A percentile compares a stretch with the other conserved stretches of the same genome.
phyloP scores from a whole-genome alignment of 768 basidiomycete species.

The Candolleomyces aberdarensis region DNA sequence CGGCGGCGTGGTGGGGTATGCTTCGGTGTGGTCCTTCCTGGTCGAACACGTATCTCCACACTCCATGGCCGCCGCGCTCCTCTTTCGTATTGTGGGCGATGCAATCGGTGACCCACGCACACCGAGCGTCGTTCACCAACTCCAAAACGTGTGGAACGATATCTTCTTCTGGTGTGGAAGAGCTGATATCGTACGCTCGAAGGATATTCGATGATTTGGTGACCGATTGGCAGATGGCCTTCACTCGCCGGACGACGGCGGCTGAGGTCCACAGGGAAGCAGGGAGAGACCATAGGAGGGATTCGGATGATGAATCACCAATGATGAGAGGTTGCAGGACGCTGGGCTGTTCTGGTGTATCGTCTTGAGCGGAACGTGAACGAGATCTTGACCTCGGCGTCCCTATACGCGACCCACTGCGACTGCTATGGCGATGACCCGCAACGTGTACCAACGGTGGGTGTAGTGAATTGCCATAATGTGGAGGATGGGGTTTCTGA shows the following conservation, averaged over 20 bases:
- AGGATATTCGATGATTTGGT: constrained; percentile 57
- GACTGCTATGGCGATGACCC: constrained; percentile 4
- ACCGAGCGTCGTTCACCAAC: constrained; percentile 68
- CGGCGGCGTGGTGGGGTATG: constrained; percentile 66
- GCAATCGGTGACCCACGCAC: constrained; percentile 77
- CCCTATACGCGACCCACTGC: constrained; percentile 18
- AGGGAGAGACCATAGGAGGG: constrained; percentile 57
- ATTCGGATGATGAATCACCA: constrained; percentile 67
- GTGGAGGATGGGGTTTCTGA: constrained; percentile 4
- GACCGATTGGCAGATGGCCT: constrained; percentile 72
- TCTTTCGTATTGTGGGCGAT: constrained; percentile 48
- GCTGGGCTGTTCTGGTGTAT: constrained; percentile 7
- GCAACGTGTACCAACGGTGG: background rate
- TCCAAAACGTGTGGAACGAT: constrained; percentile 68
- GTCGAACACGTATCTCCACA: constrained; percentile 82
- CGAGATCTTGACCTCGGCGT: constrained; percentile 11
- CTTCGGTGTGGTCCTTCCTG: constrained; percentile 70
- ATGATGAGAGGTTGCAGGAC: constrained; percentile 66
- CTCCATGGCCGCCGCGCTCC: constrained; percentile 53
- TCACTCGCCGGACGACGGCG: constrained; percentile 62
- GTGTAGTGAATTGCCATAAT: constrained; percentile 1
- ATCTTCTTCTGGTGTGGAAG: constrained; percentile 61
- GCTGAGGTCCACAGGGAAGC: constrained; percentile 62
- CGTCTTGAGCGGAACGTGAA: constrained; percentile 17
- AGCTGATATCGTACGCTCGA: constrained; percentile 68